Evolutionary conservation across 2,329 filamentous ascomycete species (phyloP), one percentile per base, ranked within the genome.

Genomic region (Xylariaceae sp.): DNA sequence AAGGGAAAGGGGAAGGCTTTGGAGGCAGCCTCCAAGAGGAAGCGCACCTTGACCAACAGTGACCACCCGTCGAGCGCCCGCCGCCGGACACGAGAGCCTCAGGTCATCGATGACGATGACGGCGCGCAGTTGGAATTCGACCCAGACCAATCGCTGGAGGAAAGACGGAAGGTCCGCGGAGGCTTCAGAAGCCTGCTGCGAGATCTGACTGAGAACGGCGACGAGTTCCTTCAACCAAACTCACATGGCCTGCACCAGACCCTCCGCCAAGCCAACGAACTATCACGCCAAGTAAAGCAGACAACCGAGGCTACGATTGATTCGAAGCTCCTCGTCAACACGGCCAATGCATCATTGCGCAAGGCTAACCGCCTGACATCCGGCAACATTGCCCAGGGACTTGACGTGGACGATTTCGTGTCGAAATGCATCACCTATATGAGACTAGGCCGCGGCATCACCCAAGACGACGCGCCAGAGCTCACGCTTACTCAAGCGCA

Each of bases 401-500:
- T 98, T 15, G 89, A 96, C 51, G 70, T 93, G 0, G 89, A 96
- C 40, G 85, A 94, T 49, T 93, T 96, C 51, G 77, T 96, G 11
- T 83, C 84, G 1, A 94, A 93, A 58, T 90, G 83, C 56, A 87
- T 93, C 39, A 75, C 74, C 3, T 96, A 84, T 55, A 95, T 96
- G 87, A 77, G 76, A 15, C 70, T 74, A 22, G 82, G 77, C 3
- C 65, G 71, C 6, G 72, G 70, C 9, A 72, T 74, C 16, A 60
- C 61, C 11, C 64, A 72, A 31, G 65, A 72, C 24, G 55, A 70
- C 25, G 66, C 65, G 2, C 63, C 64, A 6, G 70, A 71, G 31
- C 60, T 73, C 27, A 70, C 65, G 3, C 61, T 63, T 41, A 68
- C 69, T 12, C 67, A 72, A 47, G 58, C 67, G 30, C 58, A 65